Percentiles rank a stretch among this genome's conserved stretches.
Conservation (phyloP, 768 basidiomycete genomes). For the Collybia sordida region DNA sequence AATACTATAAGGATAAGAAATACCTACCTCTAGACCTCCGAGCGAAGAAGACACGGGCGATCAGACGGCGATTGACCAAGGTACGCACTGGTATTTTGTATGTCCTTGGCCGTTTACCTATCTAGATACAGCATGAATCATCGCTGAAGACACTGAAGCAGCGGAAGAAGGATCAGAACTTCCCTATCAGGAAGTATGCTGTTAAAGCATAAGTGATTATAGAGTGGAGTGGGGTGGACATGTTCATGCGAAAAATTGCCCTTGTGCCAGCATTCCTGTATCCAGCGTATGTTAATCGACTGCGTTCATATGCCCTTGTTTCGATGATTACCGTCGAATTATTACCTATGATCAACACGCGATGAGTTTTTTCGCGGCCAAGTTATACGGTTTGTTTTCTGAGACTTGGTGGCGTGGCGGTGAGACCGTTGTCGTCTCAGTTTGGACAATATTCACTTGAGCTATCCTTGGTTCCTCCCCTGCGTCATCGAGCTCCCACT, state of each 20-base stretch:
- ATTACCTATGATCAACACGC: not conserved
- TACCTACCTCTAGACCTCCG: conserved; percentile 97
- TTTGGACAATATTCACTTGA: no score
- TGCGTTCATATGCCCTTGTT: conserved; percentile 10
- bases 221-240: conserved; percentile 10
- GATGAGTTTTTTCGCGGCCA: not conserved
- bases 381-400: not conserved
- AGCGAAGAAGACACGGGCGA: conserved; percentile 96
- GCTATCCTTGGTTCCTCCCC: no score
- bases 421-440: no score
- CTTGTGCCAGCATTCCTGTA: conserved; percentile 18
- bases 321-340: not conserved
- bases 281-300: conserved; percentile 16
- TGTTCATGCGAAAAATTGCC: conserved; percentile 17
- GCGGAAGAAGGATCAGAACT: conserved; percentile 92
- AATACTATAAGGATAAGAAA: conserved; percentile 98
- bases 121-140: conserved; percentile 63
- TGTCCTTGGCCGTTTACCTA: no score
- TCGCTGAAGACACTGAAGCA: conserved; percentile 90
- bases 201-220: conserved; percentile 74
- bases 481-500: no score
- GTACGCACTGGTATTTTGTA: conserved; percentile 37
- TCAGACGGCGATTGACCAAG: conserved; percentile 92
- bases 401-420: no score
- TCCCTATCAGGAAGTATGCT: conserved; percentile 92